phyloP scores from a whole-genome alignment of 139 green algal species.

The Tetraselmis chui region DNA sequence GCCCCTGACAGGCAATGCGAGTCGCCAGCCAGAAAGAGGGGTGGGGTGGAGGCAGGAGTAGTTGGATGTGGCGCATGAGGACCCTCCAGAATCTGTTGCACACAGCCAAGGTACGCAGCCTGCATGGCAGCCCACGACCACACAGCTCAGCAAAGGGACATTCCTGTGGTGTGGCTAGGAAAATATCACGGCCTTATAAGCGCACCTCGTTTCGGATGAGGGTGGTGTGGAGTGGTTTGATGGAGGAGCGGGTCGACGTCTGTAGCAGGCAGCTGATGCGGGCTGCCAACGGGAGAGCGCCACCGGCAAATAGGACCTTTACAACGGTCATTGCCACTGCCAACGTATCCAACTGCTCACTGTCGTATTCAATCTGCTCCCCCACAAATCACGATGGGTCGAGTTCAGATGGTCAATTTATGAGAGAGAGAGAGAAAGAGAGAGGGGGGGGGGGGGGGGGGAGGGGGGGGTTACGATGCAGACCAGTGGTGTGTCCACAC shows the following conservation, averaged over 20 bases:
- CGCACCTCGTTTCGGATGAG: constrained; percentile 68
- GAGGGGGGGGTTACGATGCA: not conserved
- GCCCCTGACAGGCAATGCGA: constrained; percentile 63
- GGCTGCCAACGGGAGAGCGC: constrained; percentile 26
- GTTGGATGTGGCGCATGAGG: not conserved
- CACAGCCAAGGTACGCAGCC: constrained; percentile 67
- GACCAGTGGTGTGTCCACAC: not conserved
- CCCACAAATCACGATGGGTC: not conserved
- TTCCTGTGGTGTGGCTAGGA: too few species aligned
- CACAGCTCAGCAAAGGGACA: too few species aligned
- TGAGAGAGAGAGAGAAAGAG: not conserved
- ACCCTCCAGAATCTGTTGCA: constrained; percentile 44
- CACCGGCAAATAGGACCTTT: constrained; percentile 59
- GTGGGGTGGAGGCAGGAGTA: not conserved
- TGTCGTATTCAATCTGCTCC: constrained; percentile 35
- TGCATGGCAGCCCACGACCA: not conserved
- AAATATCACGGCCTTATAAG: too few species aligned
- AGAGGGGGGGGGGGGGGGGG: not conserved
- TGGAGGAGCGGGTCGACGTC: constrained; percentile 18
- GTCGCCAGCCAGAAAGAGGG: constrained; percentile 51
- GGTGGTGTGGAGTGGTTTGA: constrained; percentile 57
- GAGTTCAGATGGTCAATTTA: not conserved
- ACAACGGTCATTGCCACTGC: constrained; percentile 48
- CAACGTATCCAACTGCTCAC: constrained; percentile 50
- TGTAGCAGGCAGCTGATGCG: constrained; percentile 21